Conservation (phyloP, 495 filamentous ascomycete species). For the Aspergillus sclerotioniger region DNA sequence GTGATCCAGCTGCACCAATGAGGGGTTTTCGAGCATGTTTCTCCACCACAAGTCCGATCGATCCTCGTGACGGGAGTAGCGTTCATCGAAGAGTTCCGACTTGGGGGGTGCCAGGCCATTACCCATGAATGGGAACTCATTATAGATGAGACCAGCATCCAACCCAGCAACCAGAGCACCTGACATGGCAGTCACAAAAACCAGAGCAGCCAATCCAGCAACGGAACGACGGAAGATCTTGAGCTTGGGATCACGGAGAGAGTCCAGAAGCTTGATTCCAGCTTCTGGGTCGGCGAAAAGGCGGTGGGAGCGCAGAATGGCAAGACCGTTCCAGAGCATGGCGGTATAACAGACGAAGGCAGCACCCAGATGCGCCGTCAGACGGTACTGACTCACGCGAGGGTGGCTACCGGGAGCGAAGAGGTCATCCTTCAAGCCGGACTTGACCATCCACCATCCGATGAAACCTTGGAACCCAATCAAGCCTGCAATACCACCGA, state of each 20-base stretch:
- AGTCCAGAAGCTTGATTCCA: slow-evolving; percentile 52
- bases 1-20: slow-evolving; percentile 90
- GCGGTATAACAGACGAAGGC: slow-evolving; percentile 88
- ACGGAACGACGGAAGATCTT: slow-evolving; percentile 71
- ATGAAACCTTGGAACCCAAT: slow-evolving; percentile 96
- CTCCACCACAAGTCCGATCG: slow-evolving; percentile 85
- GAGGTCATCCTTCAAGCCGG: slow-evolving; percentile 88
- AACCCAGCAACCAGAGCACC: slow-evolving; percentile 91
- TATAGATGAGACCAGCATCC: slow-evolving; percentile 96
- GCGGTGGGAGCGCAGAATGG: slow-evolving; percentile 70
- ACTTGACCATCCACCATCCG: slow-evolving; percentile 99
- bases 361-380: slow-evolving; percentile 83
- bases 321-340: slow-evolving; percentile 91
- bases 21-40: slow-evolving; percentile 95
- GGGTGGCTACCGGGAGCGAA: slow-evolving; percentile 89
- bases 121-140: slow-evolving; percentile 97
- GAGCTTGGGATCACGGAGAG: slow-evolving; percentile 63
- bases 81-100: slow-evolving; percentile 75
- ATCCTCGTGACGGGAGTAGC: slow-evolving; percentile 80
- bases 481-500: slow-evolving; percentile 80
- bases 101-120: slow-evolving; percentile 73
- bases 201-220: slow-evolving; percentile 66
- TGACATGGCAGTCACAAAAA: slow-evolving; percentile 89
- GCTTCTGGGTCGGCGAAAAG: slow-evolving; percentile 61
- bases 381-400: slow-evolving; percentile 88